Evolutionary conservation across 2,329 filamentous ascomycete species (phyloP), one percentile per base, ranked within the genome.

Genomic region (Chrysoporthe puriensis): DNA sequence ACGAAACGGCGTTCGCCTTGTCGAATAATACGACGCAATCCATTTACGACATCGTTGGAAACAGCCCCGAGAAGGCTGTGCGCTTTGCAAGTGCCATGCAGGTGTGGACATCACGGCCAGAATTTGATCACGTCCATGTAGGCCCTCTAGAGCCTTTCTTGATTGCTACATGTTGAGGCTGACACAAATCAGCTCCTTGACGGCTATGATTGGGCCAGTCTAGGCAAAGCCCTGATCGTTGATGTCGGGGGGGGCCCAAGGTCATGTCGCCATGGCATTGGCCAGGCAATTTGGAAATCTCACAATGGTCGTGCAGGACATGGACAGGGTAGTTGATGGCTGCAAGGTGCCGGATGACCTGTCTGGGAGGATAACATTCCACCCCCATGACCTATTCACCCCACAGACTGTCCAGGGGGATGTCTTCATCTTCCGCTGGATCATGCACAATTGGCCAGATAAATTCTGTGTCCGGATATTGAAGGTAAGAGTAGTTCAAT

Each of bases 151-250:
- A 26, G 26, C 26, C 26, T 26, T 26, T 26, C 26, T 26, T 26
- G 26, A 26, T 26, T 26, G 26, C 26, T 26, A 26, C 26, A 26
- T 26, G 26, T 26, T 26, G 26, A 26, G 26, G 26, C 26, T 26
- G 26, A 26, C 26, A 26, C 26, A 26, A 26, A 26, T 26, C 2
- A 26, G 26, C 26, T 26, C 26, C 26, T 26, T 26, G 69, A 71
- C 62, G 26, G 44, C 48, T 76, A 73, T 68, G 73, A 75, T 59
- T 75, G 73, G 73, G 70, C 70, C 50, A 71, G 70, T 32, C 71
- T 75, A 5, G 71, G 70, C 26, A 7, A 73, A 40, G 46, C 63
- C 11, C 40, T 18, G 14, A 70, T 75, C 42, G 68, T 71, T 1
- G 65, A 73, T 32, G 68, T 75, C 2, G 73, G 74, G 54, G 73